These are phyloP conservation scores for Malassezia dermatis DNA, from an alignment of 1,284 basidiomycete species.

Conservation along the genomic window DNA sequence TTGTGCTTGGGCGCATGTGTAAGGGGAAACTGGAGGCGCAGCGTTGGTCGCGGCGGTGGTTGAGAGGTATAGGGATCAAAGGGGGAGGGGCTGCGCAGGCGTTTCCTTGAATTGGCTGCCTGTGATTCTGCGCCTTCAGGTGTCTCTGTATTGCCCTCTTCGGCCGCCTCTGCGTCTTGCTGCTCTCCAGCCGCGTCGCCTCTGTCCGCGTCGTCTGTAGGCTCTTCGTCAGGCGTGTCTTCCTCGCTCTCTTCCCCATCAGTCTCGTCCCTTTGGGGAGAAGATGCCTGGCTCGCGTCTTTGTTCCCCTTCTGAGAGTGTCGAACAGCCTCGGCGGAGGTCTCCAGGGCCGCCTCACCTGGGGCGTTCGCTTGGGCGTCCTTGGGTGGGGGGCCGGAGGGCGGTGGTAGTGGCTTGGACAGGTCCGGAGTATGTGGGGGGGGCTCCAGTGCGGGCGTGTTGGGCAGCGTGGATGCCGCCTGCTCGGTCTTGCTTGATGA, in stretches of 20 bases:
- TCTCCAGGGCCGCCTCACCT: background rate
- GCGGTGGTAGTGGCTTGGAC: too few relatives aligned
- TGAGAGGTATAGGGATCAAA: slow-evolving; percentile 1
- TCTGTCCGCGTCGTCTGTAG: background rate
- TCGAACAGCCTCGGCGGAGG: background rate
- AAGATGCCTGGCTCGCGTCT: background rate
- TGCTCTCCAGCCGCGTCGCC: background rate
- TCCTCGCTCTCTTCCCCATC: background rate
- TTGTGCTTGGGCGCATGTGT: slow-evolving; percentile 4
- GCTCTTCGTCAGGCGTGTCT: background rate
- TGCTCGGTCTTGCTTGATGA: background rate
- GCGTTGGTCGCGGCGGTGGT: slow-evolving; percentile 20
- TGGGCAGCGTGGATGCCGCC: background rate
- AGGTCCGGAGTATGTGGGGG: too few relatives aligned
- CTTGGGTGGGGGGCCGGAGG: too few relatives aligned
- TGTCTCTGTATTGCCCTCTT: background rate
- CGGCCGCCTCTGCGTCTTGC: background rate
- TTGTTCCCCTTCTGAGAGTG: background rate
- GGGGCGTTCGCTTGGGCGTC: background rate
- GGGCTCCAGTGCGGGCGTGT: too few relatives aligned
- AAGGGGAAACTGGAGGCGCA: slow-evolving; percentile 15
- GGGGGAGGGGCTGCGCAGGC: slow-evolving; percentile 3
- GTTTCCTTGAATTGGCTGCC: slow-evolving; percentile 1
- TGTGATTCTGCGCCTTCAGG: background rate
- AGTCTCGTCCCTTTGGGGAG: background rate